A percentile compares a stretch with the other conserved stretches of the same genome.
Conservation (phyloP, 2,329 filamentous ascomycete species). For the Ophiobolus disseminans region DNA sequence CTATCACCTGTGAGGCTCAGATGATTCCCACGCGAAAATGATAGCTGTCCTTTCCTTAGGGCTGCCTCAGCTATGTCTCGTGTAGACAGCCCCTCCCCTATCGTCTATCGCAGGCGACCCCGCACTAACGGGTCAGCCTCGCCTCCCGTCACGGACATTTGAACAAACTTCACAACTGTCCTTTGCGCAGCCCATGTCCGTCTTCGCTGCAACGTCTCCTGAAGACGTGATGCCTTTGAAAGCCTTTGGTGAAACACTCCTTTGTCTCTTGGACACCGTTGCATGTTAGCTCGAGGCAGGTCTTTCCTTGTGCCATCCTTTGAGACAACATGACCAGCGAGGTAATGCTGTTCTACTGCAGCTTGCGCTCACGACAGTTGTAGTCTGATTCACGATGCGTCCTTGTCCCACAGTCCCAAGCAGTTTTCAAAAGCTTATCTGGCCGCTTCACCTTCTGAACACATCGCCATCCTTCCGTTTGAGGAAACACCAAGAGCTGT, state of each 20-base stretch:
- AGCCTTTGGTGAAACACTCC: too few species aligned
- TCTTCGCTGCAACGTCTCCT: constrained; percentile 19
- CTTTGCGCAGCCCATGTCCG: constrained; percentile 11
- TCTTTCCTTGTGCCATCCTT: too few species aligned
- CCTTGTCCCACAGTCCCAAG: constrained; percentile 1
- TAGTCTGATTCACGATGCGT: neutral
- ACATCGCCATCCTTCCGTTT: constrained; percentile 8
- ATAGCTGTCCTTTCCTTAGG: neutral
- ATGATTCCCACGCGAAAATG: neutral
- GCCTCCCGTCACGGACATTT: neutral
- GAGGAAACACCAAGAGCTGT: constrained; percentile 10
- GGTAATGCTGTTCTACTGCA: too few species aligned
- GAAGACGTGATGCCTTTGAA: too few species aligned
- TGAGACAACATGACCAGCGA: too few species aligned
- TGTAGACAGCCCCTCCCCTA: constrained; percentile 4
- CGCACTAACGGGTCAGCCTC: constrained; percentile 20
- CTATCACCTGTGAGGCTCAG: neutral
- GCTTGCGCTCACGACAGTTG: too few species aligned
- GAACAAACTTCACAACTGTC: constrained; percentile 17
- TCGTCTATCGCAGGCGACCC: constrained; percentile 14
- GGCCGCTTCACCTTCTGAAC: neutral
- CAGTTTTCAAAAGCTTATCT: constrained; percentile 8
- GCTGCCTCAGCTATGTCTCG: neutral
- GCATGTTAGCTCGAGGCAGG: neutral
- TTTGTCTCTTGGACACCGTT: constrained; percentile 8